A percentile compares a stretch with the other conserved stretches of the same genome.
These are phyloP conservation scores for Geotrichum klebahnii DNA, from an alignment of 1,139 yeast species.

Conservation along the genomic window DNA sequence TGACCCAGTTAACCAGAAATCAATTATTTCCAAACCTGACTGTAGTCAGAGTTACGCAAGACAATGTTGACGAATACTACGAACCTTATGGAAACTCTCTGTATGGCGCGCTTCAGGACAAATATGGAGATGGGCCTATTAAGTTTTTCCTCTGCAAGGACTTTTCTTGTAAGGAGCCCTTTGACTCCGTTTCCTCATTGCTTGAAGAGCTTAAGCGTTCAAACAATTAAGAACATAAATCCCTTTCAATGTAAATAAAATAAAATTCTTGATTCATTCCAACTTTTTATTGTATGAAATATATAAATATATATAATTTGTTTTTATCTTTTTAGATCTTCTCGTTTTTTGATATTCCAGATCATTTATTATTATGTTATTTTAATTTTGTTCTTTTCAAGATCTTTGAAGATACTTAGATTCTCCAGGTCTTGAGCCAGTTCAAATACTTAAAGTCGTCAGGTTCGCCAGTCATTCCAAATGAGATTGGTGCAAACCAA, in stretches of 20 bases:
- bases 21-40: constrained; percentile 9
- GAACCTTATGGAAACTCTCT: constrained; percentile 22
- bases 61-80: constrained; percentile 15
- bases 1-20: constrained; percentile 2
- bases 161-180: not conserved
- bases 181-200: not conserved
- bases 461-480: constrained; percentile 87
- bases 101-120: constrained; percentile 29
- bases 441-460: constrained; percentile 65
- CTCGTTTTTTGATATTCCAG: constrained; percentile 4
- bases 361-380: constrained; percentile 8
- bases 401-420: constrained; percentile 30
- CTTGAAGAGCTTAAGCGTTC: not conserved
- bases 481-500: constrained; percentile 71
- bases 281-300: too few species aligned
- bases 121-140: constrained; percentile 25
- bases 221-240: too few species aligned
- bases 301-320: not conserved
- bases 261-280: too few species aligned
- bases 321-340: not conserved
- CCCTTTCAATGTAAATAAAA: too few species aligned
- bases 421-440: constrained; percentile 73
- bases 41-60: constrained; percentile 13
- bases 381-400: not conserved
- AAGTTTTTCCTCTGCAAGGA: constrained; percentile 28